Evolutionary conservation across 176 grass and related monocot species (phyloP), one percentile per base, ranked within the genome.

Genomic region (Oropetium thomaeum): DNA sequence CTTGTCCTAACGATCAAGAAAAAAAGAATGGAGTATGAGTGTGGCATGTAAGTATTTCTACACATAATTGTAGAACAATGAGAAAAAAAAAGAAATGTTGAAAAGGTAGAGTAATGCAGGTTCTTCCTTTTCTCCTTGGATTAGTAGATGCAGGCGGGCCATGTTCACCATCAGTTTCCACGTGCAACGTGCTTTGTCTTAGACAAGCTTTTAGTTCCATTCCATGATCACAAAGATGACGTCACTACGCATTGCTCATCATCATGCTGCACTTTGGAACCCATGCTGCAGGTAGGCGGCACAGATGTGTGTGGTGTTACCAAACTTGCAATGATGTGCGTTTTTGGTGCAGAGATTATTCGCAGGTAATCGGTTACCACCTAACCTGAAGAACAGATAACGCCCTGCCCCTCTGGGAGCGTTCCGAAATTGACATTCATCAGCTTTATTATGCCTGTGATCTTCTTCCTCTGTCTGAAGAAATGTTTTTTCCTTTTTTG

Each of bases 321-420:
- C 47, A 39, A 79, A 58, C 60, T 60, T 58, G 39, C 51, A 17
- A 58, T 65, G 48, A 35, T 65, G 69, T 62, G 74, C 61, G 49
- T 32, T 66, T 73, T 73, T 32, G 58, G 75, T 58, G 59, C 57
- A 82, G 80, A 35, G 35, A 40, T 33, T 1, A n/a, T n/a, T n/a
- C 7, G 2, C 1, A 51, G 29, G 43, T 51, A 27, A 27, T 59
- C 31, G 32, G 83, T 27, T 74, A 11, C 57, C n/a, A 62, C 70
- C 77, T n/a, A 75, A 74, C 11, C 3, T 23, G 5, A 53, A 9
- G n/a, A 34, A 33, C n/a, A n/a, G 33, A n/a, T 23, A 49, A 31
- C 22, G 82, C 52, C 47, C 3, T 51, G 37, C n/a, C n/a, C n/a
- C n/a, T n/a, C n/a, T n/a, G n/a, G 5, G 30, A 67, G 41, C n/a